These are phyloP conservation scores for Eucalyptus melliodora DNA, from an alignment of 345 rosid species.

Conservation along the genomic window DNA sequence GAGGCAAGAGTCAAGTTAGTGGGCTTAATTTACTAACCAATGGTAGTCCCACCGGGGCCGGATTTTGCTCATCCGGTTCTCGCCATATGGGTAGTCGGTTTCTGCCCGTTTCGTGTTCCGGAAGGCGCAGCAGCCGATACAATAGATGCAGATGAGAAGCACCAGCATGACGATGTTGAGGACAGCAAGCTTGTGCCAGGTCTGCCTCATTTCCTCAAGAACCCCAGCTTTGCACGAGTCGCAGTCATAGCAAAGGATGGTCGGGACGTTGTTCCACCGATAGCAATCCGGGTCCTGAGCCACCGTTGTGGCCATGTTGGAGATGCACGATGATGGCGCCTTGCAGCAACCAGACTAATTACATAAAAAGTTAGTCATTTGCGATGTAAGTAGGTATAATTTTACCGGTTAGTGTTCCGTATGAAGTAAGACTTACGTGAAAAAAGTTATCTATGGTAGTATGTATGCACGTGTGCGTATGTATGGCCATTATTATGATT, in stretches of 20 bases:
- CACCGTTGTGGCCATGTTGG: conserved; percentile 27
- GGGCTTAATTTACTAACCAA: conserved; percentile 24
- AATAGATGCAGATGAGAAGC: conserved; percentile 59
- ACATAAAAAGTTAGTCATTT: neutral
- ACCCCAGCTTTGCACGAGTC: conserved; percentile 96
- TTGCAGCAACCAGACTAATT: conserved; percentile 88
- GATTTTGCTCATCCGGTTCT: conserved; percentile 72
- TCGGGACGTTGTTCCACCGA: conserved; percentile 54
- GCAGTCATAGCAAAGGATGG: conserved; percentile 73
- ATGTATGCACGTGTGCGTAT: neutral
- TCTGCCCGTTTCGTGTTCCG: conserved; percentile 61
- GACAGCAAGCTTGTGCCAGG: conserved; percentile 83
- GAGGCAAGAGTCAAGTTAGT: neutral
- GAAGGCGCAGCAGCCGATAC: conserved; percentile 85
- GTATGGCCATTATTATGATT: neutral
- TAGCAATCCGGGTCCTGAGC: conserved; percentile 73
- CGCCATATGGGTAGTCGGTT: conserved; percentile 71
- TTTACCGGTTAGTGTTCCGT: neutral
- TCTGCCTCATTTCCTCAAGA: conserved; percentile 60
- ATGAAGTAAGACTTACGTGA: neutral
- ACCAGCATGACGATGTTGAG: conserved; percentile 56
- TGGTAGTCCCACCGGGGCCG: conserved; percentile 87
- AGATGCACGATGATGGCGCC: conserved; percentile 80
- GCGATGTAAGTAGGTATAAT: neutral
- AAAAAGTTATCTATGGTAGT: neutral